These are phyloP conservation scores for Nannochloropsis salina DNA, from an alignment of 108 stramenopile genomes.

Conservation along the genomic window DNA sequence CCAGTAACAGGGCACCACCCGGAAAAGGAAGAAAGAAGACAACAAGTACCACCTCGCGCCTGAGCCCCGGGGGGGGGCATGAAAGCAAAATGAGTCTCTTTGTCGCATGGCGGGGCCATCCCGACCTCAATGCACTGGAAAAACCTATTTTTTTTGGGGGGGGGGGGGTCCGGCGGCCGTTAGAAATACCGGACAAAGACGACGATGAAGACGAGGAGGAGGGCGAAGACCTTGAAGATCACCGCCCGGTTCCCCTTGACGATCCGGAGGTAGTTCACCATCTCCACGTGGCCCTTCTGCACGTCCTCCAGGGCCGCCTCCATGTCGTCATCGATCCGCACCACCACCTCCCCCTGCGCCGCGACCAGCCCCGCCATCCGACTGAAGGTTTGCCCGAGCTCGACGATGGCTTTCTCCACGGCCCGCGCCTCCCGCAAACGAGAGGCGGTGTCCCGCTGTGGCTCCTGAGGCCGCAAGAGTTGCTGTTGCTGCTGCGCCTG, in stretches of 20 bases:
- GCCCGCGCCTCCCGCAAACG: not conserved
- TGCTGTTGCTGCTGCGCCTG: not conserved
- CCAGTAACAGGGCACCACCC: no score
- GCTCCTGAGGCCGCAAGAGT: not conserved
- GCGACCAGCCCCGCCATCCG: slow-evolving; percentile 20
- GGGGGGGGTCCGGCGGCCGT: no score
- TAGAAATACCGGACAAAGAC: slow-evolving; percentile 9
- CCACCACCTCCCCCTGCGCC: slow-evolving; percentile 22
- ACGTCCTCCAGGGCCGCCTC: slow-evolving; percentile 7
- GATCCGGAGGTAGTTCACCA: not conserved
- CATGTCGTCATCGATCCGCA: slow-evolving; percentile 20
- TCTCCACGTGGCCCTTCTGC: not conserved
- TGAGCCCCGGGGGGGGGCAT: no score
- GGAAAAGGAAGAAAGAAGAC: no score
- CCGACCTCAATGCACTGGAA: no score
- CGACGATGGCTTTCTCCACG: not conserved
- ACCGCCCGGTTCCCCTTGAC: not conserved
- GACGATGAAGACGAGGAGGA: not conserved
- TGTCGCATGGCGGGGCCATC: no score
- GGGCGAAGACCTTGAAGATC: not conserved
- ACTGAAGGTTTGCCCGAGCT: not conserved
- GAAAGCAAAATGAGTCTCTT: no score
- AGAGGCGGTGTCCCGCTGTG: not conserved
- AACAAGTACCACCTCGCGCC: no score
- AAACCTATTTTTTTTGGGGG: no score